Percentiles rank a stretch among this genome's conserved stretches.
phyloP scores from a whole-genome alignment of 306 rosid species.

The Quercus rubra region DNA sequence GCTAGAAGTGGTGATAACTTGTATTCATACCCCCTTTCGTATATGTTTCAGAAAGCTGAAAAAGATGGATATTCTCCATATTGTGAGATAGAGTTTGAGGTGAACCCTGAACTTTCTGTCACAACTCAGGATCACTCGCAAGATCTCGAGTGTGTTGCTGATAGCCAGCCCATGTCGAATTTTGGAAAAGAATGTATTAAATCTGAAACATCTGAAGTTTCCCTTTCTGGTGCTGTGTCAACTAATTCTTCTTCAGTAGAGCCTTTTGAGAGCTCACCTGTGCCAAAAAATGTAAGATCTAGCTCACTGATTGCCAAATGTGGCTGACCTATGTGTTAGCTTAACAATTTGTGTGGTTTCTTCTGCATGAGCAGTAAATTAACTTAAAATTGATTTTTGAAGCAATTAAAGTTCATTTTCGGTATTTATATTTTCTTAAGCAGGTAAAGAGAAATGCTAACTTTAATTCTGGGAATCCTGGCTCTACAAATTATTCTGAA shows the following conservation, averaged over 20 bases:
- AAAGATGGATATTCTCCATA: slow-evolving; percentile 64
- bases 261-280: slow-evolving; percentile 31
- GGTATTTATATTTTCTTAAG: slow-evolving; percentile 11
- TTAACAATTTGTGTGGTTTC: slow-evolving; percentile 1
- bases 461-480: slow-evolving; percentile 23
- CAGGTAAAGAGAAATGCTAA: slow-evolving; percentile 52
- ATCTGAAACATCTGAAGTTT: slow-evolving; percentile 45
- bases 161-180: slow-evolving; percentile 23
- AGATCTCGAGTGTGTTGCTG: slow-evolving; percentile 35
- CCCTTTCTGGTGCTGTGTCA: slow-evolving; percentile 54
- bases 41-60: slow-evolving; percentile 53
- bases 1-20: slow-evolving; percentile 45
- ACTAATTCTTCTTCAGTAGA: slow-evolving; percentile 52
- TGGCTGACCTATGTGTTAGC: neutral
- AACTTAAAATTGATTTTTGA: slow-evolving; percentile 11
- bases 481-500: slow-evolving; percentile 38
- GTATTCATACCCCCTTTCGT: slow-evolving; percentile 55
- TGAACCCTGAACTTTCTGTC: slow-evolving; percentile 31
- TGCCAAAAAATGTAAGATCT: slow-evolving; percentile 50
- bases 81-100: slow-evolving; percentile 59
- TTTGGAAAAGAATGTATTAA: slow-evolving; percentile 26
- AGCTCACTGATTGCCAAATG: slow-evolving; percentile 10
- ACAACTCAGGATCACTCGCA: slow-evolving; percentile 34
- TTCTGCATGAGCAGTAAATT: slow-evolving; percentile 18
- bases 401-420: slow-evolving; percentile 15